Evolutionary conservation across 2,329 filamentous ascomycete genomes (phyloP).

Genomic region (Mariannaea elegans): DNA sequence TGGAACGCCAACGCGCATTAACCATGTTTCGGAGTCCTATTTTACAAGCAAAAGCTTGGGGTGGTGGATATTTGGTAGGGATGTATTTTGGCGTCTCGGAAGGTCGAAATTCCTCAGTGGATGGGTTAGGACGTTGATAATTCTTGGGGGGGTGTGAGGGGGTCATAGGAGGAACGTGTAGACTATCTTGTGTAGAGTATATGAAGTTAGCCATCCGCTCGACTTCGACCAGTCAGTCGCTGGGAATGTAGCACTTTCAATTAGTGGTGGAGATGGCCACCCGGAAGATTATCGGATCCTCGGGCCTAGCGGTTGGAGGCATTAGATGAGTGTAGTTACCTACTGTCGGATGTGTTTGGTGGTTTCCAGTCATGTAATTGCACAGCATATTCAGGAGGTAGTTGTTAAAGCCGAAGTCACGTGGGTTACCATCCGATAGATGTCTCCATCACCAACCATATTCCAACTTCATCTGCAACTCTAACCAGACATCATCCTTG

Average conservation of each 20-base stretch:
- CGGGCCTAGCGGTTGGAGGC: slow-evolving; percentile 4
- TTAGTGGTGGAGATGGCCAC: slow-evolving; percentile 4
- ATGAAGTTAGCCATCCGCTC: slow-evolving; percentile 14
- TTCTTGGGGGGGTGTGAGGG: slow-evolving; percentile 22
- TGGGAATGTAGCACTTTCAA: slow-evolving; percentile 5
- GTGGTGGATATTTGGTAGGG: slow-evolving; percentile 33
- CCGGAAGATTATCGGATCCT: slow-evolving; percentile 14
- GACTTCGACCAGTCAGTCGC: background rate
- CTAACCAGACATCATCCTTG: background rate
- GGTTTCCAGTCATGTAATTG: too few relatives aligned
- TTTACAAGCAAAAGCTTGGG: slow-evolving; percentile 42
- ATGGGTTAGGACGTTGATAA: slow-evolving; percentile 37
- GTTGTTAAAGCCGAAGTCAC: background rate
- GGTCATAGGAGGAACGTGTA: slow-evolving; percentile 18
- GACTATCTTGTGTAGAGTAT: slow-evolving; percentile 32
- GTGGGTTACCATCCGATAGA: background rate
- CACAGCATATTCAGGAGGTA: too few relatives aligned
- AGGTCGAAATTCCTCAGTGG: slow-evolving; percentile 37
- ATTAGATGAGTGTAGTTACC: background rate
- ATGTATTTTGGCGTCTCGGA: slow-evolving; percentile 41
- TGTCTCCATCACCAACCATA: background rate
- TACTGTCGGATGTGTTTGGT: too few relatives aligned
- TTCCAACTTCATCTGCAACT: background rate
- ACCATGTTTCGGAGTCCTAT: slow-evolving; percentile 34
- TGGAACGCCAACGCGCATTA: slow-evolving; percentile 23